Base-by-base conservation (phyloP, 371 early-diverging fungal genomes). In the Apophysomyces sp. region DNA sequence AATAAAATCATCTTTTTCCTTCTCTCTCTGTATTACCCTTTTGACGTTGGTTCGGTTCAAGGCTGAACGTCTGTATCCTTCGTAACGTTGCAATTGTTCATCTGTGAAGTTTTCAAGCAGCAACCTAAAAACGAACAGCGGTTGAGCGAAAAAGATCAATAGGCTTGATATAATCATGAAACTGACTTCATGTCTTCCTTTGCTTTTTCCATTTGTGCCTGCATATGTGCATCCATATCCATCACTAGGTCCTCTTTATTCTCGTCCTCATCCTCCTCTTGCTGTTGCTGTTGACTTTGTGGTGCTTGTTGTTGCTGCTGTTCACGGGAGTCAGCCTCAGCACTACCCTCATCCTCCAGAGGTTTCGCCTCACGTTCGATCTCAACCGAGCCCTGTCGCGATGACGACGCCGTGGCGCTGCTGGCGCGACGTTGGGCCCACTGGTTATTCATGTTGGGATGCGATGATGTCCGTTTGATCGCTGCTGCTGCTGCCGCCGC, bases 1-100 rank as follows among this genome's bases (percentile, higher is more conserved):
- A 26, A n/a, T 30, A 7, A 32, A 26, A 52, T 3, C 26, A 44
- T 29, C 18, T 21, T 5, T 18, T 15, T 29, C 11, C 26, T 15
- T n/a, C 16, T 26, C 21, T 31, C 28, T 3, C 59, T 52, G 24
- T 70, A n/a, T 74, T 80, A 90, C 93, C 84, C 90, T 92, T 67
- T 92, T 92, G 28, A 97, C 87, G 4, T 89, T 87, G 4, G 86
- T 84, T 65, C 95, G 90, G 62, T 93, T 92, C 32, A 99, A 85
- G 7, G 90, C 90, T 0, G 96, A 87, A 51, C 94, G 80, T 55
- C 97, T 82, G 71, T 93, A 99, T 3, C 86, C 93, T 72, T 95
- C 96, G 70, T 96, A 98, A 39, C 98, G 79, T 57, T 89, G 87
- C 44, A 91, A 69, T 66, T 96, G 93, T 24, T 94, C 94, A 0